Evolutionary conservation across 768 basidiomycete genomes (phyloP).

Genomic region (Grammothele lineata): DNA sequence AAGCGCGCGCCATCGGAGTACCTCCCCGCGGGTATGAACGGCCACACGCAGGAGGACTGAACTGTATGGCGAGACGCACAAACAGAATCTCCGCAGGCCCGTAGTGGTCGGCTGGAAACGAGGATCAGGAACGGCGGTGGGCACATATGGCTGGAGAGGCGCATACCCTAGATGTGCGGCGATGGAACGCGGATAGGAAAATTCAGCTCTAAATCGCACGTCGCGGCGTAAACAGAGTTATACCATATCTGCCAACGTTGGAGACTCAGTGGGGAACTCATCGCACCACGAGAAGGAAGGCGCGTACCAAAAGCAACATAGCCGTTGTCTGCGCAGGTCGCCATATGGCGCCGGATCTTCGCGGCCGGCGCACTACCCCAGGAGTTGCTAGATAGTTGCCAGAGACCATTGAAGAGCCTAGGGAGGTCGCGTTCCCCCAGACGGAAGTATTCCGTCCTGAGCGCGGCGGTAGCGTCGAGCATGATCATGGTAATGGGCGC

Average conservation of each 20-base stretch:
- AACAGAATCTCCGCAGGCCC: slow-evolving; percentile 80
- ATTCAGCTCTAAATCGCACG: too few species aligned
- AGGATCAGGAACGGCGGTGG: background rate
- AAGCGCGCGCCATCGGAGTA: too few species aligned
- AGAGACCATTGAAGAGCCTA: slow-evolving; percentile 39
- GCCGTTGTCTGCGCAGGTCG: slow-evolving; percentile 53
- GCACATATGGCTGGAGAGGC: background rate
- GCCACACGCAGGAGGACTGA: background rate
- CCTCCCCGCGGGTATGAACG: too few species aligned
- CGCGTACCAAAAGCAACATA: slow-evolving; percentile 59
- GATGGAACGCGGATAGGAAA: too few species aligned
- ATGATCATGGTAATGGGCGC: slow-evolving; percentile 4
- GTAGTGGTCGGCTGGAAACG: slow-evolving; percentile 72
- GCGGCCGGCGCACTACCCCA: slow-evolving; percentile 74
- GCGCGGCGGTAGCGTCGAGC: background rate
- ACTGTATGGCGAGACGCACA: slow-evolving; percentile 36
- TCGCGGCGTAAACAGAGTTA: slow-evolving; percentile 9
- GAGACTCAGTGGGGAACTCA: too few species aligned
- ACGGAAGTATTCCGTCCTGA: slow-evolving; percentile 18
- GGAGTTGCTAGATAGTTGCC: slow-evolving; percentile 83
- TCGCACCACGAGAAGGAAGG: too few species aligned
- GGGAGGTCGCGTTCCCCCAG: slow-evolving; percentile 22
- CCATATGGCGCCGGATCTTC: slow-evolving; percentile 67
- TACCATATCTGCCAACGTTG: slow-evolving; percentile 48
- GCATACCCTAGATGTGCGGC: slow-evolving; percentile 6